Evolutionary conservation across 768 basidiomycete species (phyloP), one percentile per base, ranked within the genome.

Genomic region (Dendrothele bispora): DNA sequence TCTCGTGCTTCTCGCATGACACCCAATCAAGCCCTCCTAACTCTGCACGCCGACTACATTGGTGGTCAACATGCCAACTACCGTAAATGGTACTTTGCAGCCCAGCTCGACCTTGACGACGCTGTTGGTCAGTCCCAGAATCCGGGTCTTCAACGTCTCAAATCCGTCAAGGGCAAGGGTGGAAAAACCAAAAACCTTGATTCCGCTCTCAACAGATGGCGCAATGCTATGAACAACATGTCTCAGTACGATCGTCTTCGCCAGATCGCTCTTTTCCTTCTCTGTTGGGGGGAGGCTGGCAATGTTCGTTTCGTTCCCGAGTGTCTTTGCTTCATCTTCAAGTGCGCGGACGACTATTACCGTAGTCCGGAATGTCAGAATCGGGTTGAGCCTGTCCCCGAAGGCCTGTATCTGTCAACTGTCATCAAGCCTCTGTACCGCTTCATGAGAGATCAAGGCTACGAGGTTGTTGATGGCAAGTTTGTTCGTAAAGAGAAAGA

Each of bases 71-170:
- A 98, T 62, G 97, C 97, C 57, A 98, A 98, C 74, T 98, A 98
- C 68, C 89, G 97, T 65, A 98, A 98, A 69, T 98, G 97, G 97
- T 99, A 99, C 65, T 99, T 98, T 66, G 97, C 97, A 29, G 94
- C 95, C 11, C 97, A 99, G 65, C 88, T 99, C 65, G 95, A 98
- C 65, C 87, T 99, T 48, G 97, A 99, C 71, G 97, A 99, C 60
- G 95, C 95, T 24, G 94, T 98, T 50, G 97, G 97, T 39, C 88
- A 93, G 56, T 83, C 87, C 7, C 89, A 95, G 62, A 97, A 98
- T 67, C 91, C 92, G 11, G 94, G 94, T 53, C 78, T 97, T 21
- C 85, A 91, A 50, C 88, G 94, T 17, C 81, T 95, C 39, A 88
- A 87, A 61, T 88, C 86, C 39, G 86, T 94, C 56, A 89, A 90